Evolutionary conservation across 2,329 filamentous ascomycete species (phyloP), one percentile per base, ranked within the genome.

Genomic region (Microsporum ferrugineum): DNA sequence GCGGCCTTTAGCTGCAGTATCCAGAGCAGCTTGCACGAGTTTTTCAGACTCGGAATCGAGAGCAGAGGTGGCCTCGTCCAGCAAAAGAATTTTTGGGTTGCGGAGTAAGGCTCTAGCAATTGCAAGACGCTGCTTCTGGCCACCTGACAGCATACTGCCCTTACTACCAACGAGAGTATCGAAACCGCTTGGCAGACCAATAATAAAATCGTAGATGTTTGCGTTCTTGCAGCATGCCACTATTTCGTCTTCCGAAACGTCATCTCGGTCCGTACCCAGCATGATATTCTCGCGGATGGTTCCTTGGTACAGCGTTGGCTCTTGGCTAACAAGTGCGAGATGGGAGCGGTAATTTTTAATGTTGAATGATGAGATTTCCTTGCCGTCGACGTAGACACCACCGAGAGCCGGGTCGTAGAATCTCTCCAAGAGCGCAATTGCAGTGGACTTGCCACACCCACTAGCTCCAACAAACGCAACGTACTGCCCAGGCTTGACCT

Each of bases 381-480:
- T 83, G 61, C 85, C 89, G 68, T 97, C 92, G n/a, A 97, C 80
- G 62, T 84, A 88, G 39, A 97, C 80, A 8, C 85, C 85, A 7
- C 92, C 92, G 0, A 83, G 80, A 0, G 92, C 80, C 0, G 91
- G 89, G 67, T 97, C 90, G 71, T 97, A 97, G 77, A 97, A 97
- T 43, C 92, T 88, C 72, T 97, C 92, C 33, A 97, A 79, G 2
- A 97, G 80, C 2, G 89, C 88, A 71, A 97, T 95, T 0, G 91
- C 94, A 0, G 92, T 97, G 53, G 85, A 89, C 78, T 99, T 97
- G 62, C 94, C 94, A 70, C 91, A 96, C 1, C 94, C 92, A 49
- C 88, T 92, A 0, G 91, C 87, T 17, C 92, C 94, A 6, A 97
- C 92, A 2, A 97, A 82, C 0, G 92, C 92, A 72, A 78, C 68